Conservation (phyloP, 257 asterid genomes). For the Nicotiana noctiflora region DNA sequence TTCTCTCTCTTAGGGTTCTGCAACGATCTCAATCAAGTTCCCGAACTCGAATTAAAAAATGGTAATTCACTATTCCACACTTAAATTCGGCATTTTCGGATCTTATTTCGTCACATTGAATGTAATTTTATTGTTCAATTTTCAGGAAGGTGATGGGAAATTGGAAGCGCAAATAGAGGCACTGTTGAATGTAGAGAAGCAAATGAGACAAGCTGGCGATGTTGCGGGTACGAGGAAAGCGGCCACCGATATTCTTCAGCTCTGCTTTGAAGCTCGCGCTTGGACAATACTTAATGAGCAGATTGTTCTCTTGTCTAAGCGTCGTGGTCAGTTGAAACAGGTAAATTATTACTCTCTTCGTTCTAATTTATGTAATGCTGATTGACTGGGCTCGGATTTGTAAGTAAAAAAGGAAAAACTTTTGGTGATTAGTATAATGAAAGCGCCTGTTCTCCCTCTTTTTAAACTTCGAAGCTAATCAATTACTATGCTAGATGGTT, state of each 20-base stretch:
- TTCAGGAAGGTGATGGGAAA: slow-evolving; percentile 63
- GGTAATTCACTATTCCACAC: background rate
- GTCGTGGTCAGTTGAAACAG: slow-evolving; percentile 97
- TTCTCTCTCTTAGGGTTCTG: background rate
- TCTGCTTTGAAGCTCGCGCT: slow-evolving; percentile 84
- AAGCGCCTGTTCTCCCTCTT: background rate
- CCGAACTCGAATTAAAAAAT: background rate
- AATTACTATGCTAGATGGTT: background rate
- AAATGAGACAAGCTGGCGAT: slow-evolving; percentile 83
- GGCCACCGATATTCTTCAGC: slow-evolving; percentile 74
- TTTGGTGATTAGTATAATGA: background rate
- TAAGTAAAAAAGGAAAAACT: too few species aligned
- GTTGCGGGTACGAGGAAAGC: slow-evolving; percentile 86
- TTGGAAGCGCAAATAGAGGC: slow-evolving; percentile 72
- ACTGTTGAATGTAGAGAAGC: slow-evolving; percentile 87
- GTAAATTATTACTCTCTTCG: slow-evolving; percentile 13
- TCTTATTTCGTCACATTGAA: background rate
- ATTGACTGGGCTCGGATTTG: too few species aligned
- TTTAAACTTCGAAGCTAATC: background rate
- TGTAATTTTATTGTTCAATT: background rate
- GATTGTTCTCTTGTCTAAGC: slow-evolving; percentile 79
- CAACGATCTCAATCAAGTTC: background rate
- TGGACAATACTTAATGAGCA: slow-evolving; percentile 81
- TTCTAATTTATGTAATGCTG: too few species aligned
- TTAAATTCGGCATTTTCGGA: background rate